Conservation (phyloP, 148 eudicot species). For the Vaccinium corymbosum region DNA sequence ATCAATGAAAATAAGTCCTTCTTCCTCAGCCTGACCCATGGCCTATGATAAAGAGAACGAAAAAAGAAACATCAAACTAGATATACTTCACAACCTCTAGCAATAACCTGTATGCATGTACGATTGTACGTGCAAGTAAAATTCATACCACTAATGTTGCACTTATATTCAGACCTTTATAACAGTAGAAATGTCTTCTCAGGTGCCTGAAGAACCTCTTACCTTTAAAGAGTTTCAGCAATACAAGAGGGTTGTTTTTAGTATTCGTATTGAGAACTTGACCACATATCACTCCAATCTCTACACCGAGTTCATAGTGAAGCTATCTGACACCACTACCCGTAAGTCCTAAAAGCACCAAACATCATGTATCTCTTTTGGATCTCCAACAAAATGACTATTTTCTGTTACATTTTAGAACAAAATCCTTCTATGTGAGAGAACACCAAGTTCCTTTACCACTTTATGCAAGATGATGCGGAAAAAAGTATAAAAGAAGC, state of each 20-base stretch:
- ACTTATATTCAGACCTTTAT: background rate
- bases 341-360: background rate
- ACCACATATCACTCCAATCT: background rate
- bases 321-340: background rate
- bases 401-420: background rate
- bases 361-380: background rate
- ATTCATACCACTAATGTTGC: background rate
- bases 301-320: background rate
- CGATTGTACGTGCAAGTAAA: background rate
- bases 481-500: background rate
- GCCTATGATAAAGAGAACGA: slow-evolving; percentile 39
- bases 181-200: background rate
- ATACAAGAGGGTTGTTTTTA: background rate
- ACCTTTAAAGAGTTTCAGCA: background rate
- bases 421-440: background rate
- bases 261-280: background rate
- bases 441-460: background rate
- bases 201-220: background rate
- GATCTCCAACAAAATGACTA: background rate
- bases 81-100: background rate
- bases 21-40: slow-evolving; percentile 64
- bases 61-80: slow-evolving; percentile 1
- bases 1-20: slow-evolving; percentile 74
- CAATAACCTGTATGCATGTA: background rate
- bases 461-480: background rate